These are phyloP conservation scores for Solanum neorickii DNA, from an alignment of 257 asterid genomes.

Conservation along the genomic window DNA sequence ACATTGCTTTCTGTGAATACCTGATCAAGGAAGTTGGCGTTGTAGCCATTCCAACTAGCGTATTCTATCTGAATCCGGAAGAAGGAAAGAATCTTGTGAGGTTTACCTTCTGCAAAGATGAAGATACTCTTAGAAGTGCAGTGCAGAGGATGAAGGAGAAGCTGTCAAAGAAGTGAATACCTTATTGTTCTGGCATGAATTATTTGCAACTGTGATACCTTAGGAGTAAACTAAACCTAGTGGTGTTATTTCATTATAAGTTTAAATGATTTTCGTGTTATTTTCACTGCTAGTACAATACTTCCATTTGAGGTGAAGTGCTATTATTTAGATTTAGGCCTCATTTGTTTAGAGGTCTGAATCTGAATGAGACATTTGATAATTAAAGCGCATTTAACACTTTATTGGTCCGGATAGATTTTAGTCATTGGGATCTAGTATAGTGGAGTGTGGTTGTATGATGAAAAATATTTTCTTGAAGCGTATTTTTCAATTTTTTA, in stretches of 20 bases:
- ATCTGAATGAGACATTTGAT: neutral
- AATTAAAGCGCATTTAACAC: neutral
- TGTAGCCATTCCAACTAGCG: conserved; percentile 89
- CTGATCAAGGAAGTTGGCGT: conserved; percentile 90
- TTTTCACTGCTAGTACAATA: neutral
- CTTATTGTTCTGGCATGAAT: neutral
- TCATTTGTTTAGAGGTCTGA: neutral
- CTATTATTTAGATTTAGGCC: too few species aligned
- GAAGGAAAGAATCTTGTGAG: conserved; percentile 95
- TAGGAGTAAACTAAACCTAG: too few species aligned
- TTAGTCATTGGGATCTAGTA: too few species aligned
- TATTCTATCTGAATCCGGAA: conserved; percentile 76
- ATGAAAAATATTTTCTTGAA: too few species aligned
- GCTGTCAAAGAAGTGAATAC: conserved; percentile 24
- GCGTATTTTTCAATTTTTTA: too few species aligned
- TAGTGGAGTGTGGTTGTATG: too few species aligned
- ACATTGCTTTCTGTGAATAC: conserved; percentile 80
- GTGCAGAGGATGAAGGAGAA: conserved; percentile 59
- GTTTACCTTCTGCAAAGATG: conserved; percentile 95
- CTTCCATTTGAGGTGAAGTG: neutral
- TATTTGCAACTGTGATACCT: neutral
- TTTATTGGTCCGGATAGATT: neutral
- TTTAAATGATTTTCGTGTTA: neutral
- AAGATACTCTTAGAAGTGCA: conserved; percentile 51
- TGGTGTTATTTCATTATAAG: neutral